Percentiles rank a stretch among this genome's conserved stretches.
Conservation (phyloP, 495 filamentous ascomycete genomes). For the Daldinia loculata region DNA sequence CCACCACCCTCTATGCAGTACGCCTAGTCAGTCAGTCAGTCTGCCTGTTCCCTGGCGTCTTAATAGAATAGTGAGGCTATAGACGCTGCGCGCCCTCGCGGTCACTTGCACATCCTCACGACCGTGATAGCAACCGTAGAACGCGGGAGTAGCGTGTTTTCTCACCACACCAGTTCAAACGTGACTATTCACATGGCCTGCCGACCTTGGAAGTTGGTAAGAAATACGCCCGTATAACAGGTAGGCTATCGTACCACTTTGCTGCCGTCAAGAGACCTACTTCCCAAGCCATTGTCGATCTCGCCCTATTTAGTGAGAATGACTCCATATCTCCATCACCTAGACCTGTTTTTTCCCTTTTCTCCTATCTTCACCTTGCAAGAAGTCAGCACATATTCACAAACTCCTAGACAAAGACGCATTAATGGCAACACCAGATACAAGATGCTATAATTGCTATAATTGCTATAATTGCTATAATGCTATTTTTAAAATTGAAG, state of each 20-base stretch:
- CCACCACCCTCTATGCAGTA: constrained; percentile 11
- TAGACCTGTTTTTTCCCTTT: not conserved
- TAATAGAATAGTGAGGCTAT: constrained; percentile 14
- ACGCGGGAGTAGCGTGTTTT: constrained; percentile 1
- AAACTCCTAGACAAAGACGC: not conserved
- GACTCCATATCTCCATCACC: not conserved
- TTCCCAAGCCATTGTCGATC: constrained; percentile 13
- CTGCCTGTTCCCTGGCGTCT: not conserved
- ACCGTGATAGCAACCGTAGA: constrained; percentile 19
- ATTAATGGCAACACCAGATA: not conserved
- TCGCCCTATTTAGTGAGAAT: constrained; percentile 7
- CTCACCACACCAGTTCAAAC: constrained; percentile 24
- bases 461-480: not conserved
- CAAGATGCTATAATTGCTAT: not conserved
- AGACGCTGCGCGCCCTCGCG: constrained; percentile 20
- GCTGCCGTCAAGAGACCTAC: constrained; percentile 5
- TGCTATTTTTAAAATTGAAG: constrained; percentile 5
- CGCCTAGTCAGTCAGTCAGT: constrained; percentile 8
- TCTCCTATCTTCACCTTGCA: not conserved
- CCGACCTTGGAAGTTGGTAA: constrained; percentile 8
- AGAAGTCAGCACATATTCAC: not conserved
- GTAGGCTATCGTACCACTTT: constrained; percentile 9
- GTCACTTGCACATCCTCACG: constrained; percentile 22
- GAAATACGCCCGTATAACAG: constrained; percentile 11
- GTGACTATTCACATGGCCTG: constrained; percentile 26